Evolutionary conservation across 179 eudicot species (phyloP), one percentile per base, ranked within the genome.

Genomic region (Actinidia polygama): DNA sequence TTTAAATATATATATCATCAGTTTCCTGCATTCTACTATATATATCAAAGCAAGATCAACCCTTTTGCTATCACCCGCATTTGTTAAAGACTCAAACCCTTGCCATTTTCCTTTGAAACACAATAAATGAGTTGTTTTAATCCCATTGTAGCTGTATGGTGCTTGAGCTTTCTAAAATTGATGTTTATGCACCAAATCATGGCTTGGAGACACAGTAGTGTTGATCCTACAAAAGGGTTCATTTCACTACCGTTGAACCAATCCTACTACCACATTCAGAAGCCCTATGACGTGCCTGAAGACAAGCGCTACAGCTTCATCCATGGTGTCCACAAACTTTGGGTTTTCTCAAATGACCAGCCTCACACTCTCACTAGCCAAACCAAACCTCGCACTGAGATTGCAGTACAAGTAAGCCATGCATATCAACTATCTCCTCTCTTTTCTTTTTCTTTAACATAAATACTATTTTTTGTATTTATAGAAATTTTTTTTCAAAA

Each of bases 251-350:
- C 86, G 3, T 81, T 84, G 10, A 84, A 80, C 12, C 10, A 21
- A 62, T 75, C 86, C 19, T 46, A 80, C 18, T 84, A 75, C 63
- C 77, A 63, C 46, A 80, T 80, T 67, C 83, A 84, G 23, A 75
- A 69, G 16, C 86, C 86, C 0, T 84, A 84, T 54, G 72, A 84
- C 68, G 62, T 75, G 3, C 84, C 63, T 36, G 70, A 36, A 26
- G 57, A 61, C n/a, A 55, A 80, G 24, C 55, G 86, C 11, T 84
- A 84, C 75, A 75, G 84, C 78, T 84, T 84, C 70, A 59, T 51
- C 19, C 2, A 79, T 36, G 75, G 75, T 51, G 63, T 79, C 54
- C 82, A 79, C 53, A 79, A 69, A 46, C 50, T 79, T 7, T 79
- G 82, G 82, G 82, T 79, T 68, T 79, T 30, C n/a, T 8, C 30